Conservation (phyloP, 1,139 yeast species). For the Geotrichum macrosporum region DNA sequence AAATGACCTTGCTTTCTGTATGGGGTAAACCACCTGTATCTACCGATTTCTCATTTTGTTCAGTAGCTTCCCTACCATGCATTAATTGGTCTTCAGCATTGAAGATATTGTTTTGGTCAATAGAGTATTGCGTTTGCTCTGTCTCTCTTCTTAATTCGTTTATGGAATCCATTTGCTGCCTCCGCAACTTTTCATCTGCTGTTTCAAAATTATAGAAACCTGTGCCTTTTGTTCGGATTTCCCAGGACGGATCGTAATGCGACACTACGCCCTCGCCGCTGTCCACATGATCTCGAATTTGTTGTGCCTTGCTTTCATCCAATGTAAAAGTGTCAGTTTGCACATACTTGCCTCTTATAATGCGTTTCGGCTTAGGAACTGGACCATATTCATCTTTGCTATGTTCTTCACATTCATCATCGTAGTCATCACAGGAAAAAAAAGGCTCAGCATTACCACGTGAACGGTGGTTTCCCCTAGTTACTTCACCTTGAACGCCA, state of each 20-base stretch:
- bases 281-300: slow-evolving; percentile 7
- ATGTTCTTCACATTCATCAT: too few relatives aligned
- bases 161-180: slow-evolving; percentile 14
- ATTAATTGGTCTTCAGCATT: neutral
- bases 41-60: too few relatives aligned
- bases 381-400: too few relatives aligned
- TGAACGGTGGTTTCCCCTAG: too few relatives aligned
- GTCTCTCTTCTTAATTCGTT: slow-evolving; percentile 10
- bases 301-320: slow-evolving; percentile 13
- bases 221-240: slow-evolving; percentile 18
- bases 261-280: slow-evolving; percentile 3
- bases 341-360: slow-evolving; percentile 16
- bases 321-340: slow-evolving; percentile 15
- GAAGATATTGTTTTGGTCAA: too few relatives aligned
- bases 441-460: too few relatives aligned
- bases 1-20: slow-evolving; percentile 1
- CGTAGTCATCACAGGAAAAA: too few relatives aligned
- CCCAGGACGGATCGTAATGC: slow-evolving; percentile 21
- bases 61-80: too few relatives aligned
- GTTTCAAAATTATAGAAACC: slow-evolving; percentile 19
- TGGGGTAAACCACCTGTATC: too few relatives aligned
- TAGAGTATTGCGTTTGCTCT: too few relatives aligned
- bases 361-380: slow-evolving; percentile 7
- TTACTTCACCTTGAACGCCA: too few relatives aligned
- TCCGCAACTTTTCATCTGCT: slow-evolving; percentile 8